Percentiles rank a stretch among this genome's conserved stretches.
Evolutionary conservation across 139 green algal genomes (phyloP).

Genomic region (Pseudopediastrum boryanum): DNA sequence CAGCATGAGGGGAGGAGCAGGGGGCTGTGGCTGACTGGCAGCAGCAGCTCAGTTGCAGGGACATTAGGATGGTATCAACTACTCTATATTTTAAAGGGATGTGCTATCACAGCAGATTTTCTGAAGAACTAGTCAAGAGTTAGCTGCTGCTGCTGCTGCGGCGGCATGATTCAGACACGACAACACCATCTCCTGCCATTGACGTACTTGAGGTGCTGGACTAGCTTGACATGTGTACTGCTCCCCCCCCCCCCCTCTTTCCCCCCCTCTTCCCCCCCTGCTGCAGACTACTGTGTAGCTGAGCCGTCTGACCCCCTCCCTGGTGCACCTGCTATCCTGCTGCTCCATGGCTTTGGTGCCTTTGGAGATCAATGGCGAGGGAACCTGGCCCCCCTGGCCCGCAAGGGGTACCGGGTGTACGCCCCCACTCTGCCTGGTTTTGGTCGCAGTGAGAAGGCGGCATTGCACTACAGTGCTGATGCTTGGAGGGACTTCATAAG

Average conservation of each 20-base stretch:
- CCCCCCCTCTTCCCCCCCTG: not conserved
- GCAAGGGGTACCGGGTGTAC: constrained; percentile 77
- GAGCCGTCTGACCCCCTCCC: constrained; percentile 30
- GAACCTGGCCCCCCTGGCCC: constrained; percentile 71
- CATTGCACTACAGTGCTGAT: constrained; percentile 81
- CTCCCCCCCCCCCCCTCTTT: too few relatives aligned
- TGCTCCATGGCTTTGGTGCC: constrained; percentile 97
- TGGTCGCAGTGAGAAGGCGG: constrained; percentile 88
- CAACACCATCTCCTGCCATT: not conserved
- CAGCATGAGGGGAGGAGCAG: too few relatives aligned
- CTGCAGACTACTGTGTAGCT: constrained; percentile 69
- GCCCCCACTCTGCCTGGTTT: constrained; percentile 82
- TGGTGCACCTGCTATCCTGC: constrained; percentile 62
- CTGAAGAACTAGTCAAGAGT: not conserved
- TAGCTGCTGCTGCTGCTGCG: not conserved
- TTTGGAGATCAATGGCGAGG: constrained; percentile 91
- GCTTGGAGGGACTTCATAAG: constrained; percentile 83
- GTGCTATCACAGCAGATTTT: not conserved
- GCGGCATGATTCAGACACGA: not conserved
- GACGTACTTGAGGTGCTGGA: not conserved
- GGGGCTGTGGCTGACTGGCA: too few relatives aligned
- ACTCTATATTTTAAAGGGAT: too few relatives aligned
- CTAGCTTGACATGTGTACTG: not conserved
- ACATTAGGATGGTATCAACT: too few relatives aligned
- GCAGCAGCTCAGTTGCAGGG: too few relatives aligned